These are phyloP conservation scores for Penicillium steckii DNA, from an alignment of 495 filamentous ascomycete genomes.

Conservation along the genomic window DNA sequence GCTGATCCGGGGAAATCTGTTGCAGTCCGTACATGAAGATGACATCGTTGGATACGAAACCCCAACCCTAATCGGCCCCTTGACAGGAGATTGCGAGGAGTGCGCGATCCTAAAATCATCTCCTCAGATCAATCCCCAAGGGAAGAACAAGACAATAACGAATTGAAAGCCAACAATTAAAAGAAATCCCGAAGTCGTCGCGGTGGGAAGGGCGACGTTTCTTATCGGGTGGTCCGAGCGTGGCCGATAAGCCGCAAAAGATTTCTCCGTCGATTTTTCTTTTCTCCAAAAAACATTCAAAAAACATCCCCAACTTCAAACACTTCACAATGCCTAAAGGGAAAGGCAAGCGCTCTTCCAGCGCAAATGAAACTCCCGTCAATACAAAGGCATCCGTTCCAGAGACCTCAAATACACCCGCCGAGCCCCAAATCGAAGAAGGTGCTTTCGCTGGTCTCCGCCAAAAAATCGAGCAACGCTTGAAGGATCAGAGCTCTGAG, in stretches of 20 bases:
- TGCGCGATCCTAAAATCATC: slow-evolving; percentile 14
- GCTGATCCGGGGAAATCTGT: background rate
- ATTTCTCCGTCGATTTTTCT: slow-evolving; percentile 33
- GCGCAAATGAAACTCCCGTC: slow-evolving; percentile 24
- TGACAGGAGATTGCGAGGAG: slow-evolving; percentile 5
- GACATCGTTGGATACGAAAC: slow-evolving; percentile 18
- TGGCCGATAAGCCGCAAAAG: slow-evolving; percentile 33
- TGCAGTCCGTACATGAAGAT: slow-evolving; percentile 24
- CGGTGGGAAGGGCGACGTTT: slow-evolving; percentile 15
- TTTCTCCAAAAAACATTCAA: slow-evolving; percentile 15
- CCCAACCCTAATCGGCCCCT: slow-evolving; percentile 9
- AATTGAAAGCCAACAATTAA: slow-evolving; percentile 5
- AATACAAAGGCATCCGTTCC: slow-evolving; percentile 17
- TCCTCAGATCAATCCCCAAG: background rate
- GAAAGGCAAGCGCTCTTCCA: slow-evolving; percentile 41
- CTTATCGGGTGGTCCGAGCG: slow-evolving; percentile 37
- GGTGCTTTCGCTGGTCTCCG: slow-evolving; percentile 61
- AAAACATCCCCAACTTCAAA: slow-evolving; percentile 9
- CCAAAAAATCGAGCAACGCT: slow-evolving; percentile 58
- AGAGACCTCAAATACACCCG: slow-evolving; percentile 22
- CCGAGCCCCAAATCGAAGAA: slow-evolving; percentile 55
- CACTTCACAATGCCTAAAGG: slow-evolving; percentile 36
- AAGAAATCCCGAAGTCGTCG: slow-evolving; percentile 13
- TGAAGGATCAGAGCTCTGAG: slow-evolving; percentile 45
- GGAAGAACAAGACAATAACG: background rate